Evolutionary conservation across 352 stramenopile species (phyloP), one percentile per base, ranked within the genome.

Genomic region (Pythium scleroteichum): DNA sequence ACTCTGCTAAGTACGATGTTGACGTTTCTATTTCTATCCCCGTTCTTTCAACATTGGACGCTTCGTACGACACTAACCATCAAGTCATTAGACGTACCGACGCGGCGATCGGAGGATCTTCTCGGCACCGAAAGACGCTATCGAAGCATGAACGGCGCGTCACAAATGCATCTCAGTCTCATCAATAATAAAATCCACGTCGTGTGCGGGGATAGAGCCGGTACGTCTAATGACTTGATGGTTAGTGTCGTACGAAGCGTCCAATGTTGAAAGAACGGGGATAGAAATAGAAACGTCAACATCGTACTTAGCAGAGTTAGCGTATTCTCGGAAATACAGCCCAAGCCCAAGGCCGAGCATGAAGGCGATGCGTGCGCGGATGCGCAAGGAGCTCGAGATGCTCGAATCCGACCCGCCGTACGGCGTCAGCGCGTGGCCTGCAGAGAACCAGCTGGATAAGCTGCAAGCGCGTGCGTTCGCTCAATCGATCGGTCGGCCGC

Each of bases 301-400:
- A 49, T 45, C 38, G 47, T 52, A 63, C 35, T 44, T 64, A 48
- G 49, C 45, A 23, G 38, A 33, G 27, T 23, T 23, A 33, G 1
- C 3, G 12, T 48, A n/a, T n/a, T n/a, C 6, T 49, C 44, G 58
- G 47, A n/a, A n/a, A n/a, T n/a, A 5, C 47, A 3, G 46, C 10
- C n/a, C n/a, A n/a, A n/a, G n/a, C n/a, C n/a, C n/a, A n/a, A n/a
- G n/a, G 35, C 33, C 13, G 16, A 58, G 22, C 52, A 91, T 92
- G 84, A 72, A 71, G 19, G 75, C 83, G 14, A 94, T 94, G 84
- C 78, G 79, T 26, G 76, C 79, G 35, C 78, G 84, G 8, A 94
- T 94, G 84, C 78, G 80, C 44, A 89, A 89, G 67, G 84, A 94
- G 65, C 78, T 94, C 53, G 78, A 84, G 65, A 94, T 94, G 82